Conservation (phyloP, 257 asterid species). For the Rauvolfia tetraphylla region DNA sequence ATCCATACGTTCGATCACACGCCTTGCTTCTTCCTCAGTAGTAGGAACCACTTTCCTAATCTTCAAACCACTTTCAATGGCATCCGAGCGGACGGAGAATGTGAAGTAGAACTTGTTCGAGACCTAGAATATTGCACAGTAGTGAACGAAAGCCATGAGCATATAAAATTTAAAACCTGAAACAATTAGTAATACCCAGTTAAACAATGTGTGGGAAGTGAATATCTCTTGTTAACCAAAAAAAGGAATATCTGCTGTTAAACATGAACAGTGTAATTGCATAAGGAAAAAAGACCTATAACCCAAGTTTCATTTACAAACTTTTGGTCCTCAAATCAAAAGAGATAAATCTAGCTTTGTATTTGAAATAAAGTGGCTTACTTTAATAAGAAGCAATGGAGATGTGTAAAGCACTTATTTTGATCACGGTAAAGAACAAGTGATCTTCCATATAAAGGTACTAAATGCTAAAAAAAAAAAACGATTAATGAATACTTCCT, state of each 20-base stretch:
- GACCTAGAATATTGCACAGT: constrained; percentile 38
- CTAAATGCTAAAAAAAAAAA: neutral
- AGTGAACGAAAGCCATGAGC: neutral
- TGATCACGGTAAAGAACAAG: neutral
- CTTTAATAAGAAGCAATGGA: neutral
- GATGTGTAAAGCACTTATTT: neutral
- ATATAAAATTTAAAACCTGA: neutral
- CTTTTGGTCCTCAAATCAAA: too few species aligned
- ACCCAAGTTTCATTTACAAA: too few species aligned
- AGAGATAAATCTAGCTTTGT: neutral
- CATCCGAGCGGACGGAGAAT: constrained; percentile 55
- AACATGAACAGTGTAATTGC: too few species aligned
- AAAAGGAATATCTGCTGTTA: too few species aligned
- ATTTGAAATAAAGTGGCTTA: neutral
- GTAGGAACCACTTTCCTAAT: constrained; percentile 80
- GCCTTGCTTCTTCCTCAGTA: constrained; percentile 84
- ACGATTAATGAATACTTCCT: neutral
- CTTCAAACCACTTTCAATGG: constrained; percentile 41
- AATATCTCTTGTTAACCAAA: neutral
- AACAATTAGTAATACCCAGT: neutral
- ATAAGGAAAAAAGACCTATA: too few species aligned
- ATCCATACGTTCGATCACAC: constrained; percentile 75
- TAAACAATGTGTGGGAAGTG: neutral
- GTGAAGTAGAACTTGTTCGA: constrained; percentile 94
- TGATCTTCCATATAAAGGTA: neutral